Evolutionary conservation across 345 rosid genomes (phyloP).

Genomic region (Gossypium anomalum): DNA sequence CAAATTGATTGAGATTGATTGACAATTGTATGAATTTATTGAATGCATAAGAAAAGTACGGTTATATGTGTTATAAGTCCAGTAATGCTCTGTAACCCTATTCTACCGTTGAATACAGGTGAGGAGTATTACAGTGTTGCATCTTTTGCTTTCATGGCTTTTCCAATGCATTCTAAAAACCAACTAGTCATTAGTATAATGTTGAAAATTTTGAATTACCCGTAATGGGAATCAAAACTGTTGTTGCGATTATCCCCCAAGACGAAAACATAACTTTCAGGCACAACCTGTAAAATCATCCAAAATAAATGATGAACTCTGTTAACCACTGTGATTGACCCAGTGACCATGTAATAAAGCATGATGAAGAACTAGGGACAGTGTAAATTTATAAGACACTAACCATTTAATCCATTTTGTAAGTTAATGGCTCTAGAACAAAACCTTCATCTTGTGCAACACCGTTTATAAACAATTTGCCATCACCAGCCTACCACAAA

Average conservation of each 20-base stretch:
- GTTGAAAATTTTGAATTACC: conserved; percentile 40
- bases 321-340: background rate
- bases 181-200: background rate
- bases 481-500: conserved; percentile 54
- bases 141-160: conserved; percentile 10
- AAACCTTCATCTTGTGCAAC: conserved; percentile 57
- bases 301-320: background rate
- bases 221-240: conserved; percentile 80
- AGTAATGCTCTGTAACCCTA: no score
- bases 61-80: no score
- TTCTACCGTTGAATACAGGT: no score
- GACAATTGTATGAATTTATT: no score
- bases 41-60: no score
- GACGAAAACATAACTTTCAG: conserved; percentile 77
- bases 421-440: conserved; percentile 64
- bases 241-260: conserved; percentile 90
- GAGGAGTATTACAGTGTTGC: no score
- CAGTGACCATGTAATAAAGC: background rate
- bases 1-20: no score
- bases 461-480: conserved; percentile 70
- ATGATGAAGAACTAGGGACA: background rate
- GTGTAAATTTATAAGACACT: conserved; percentile 1
- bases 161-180: background rate
- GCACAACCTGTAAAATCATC: conserved; percentile 55
- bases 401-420: conserved; percentile 73